Conservation (phyloP, 257 asterid species). For the Ophiorrhiza pumila region DNA sequence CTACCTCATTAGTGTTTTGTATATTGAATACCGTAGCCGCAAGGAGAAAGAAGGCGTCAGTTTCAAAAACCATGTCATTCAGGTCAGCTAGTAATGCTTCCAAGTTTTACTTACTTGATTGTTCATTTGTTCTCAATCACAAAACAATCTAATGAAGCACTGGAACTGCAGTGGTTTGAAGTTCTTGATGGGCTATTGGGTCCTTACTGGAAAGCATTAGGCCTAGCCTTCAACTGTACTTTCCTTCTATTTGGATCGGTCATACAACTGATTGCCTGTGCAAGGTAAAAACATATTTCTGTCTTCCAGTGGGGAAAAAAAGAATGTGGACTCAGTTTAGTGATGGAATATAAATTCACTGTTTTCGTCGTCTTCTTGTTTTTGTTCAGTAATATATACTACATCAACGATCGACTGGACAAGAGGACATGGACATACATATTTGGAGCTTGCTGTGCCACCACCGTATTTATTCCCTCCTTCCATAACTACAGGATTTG, state of each 20-base stretch:
- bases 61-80: slow-evolving; percentile 96
- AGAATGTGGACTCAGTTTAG: background rate
- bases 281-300: slow-evolving; percentile 53
- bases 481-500: slow-evolving; percentile 93
- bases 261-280: slow-evolving; percentile 94
- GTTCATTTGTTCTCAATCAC: background rate
- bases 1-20: slow-evolving; percentile 83
- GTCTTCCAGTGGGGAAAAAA: background rate
- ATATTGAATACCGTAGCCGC: slow-evolving; percentile 76
- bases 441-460: slow-evolving; percentile 99
- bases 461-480: slow-evolving; percentile 95
- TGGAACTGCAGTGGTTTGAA: slow-evolving; percentile 76
- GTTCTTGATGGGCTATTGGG: slow-evolving; percentile 93
- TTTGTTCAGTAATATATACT: slow-evolving; percentile 73
- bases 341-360: background rate
- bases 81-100: slow-evolving; percentile 35
- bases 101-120: no score
- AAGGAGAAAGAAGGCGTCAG: slow-evolving; percentile 87
- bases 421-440: slow-evolving; percentile 99
- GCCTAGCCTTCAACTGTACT: slow-evolving; percentile 96
- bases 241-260: slow-evolving; percentile 95
- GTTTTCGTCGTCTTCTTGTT: slow-evolving; percentile 4
- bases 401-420: slow-evolving; percentile 85
- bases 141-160: background rate
- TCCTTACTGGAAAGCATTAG: slow-evolving; percentile 93